phyloP scores from a whole-genome alignment of 73 alveolate genomes.

The Durusdinium trenchii region DNA sequence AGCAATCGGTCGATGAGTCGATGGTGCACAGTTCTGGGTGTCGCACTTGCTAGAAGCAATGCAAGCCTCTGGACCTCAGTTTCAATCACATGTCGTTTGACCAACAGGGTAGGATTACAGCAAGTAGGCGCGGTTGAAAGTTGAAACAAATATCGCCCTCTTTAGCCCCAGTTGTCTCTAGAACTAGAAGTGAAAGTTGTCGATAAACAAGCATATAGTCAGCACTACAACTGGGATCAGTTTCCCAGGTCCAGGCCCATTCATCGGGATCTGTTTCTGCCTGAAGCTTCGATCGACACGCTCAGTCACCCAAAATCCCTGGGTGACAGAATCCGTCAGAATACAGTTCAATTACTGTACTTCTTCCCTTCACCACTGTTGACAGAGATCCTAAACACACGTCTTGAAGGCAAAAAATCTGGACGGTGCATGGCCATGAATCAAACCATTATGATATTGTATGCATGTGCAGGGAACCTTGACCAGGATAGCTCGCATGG shows the following conservation, averaged over 20 bases:
- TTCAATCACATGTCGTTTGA: too few relatives aligned
- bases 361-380: not conserved
- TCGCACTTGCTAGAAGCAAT: not conserved
- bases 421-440: not conserved
- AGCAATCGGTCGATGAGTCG: too few relatives aligned
- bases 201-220: too few relatives aligned
- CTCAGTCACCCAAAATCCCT: not conserved
- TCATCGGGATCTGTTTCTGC: slow-evolving; percentile 52
- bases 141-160: too few relatives aligned
- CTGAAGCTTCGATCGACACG: too few relatives aligned
- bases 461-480: not conserved
- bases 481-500: slow-evolving; percentile 44
- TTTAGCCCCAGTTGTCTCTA: too few relatives aligned
- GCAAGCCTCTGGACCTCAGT: slow-evolving; percentile 58
- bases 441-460: not conserved
- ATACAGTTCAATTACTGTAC: not conserved
- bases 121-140: too few relatives aligned
- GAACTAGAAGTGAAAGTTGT: too few relatives aligned
- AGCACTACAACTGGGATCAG: too few relatives aligned
- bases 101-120: too few relatives aligned
- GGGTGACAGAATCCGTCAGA: not conserved
- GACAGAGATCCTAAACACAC: not conserved
- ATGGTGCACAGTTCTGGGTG: too few relatives aligned
- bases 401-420: too few relatives aligned
- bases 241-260: slow-evolving; percentile 8